Percentiles rank a stretch among this genome's conserved stretches.
These are phyloP conservation scores for Penicillium argentinense DNA, from an alignment of 495 filamentous ascomycete genomes.

Conservation along the genomic window DNA sequence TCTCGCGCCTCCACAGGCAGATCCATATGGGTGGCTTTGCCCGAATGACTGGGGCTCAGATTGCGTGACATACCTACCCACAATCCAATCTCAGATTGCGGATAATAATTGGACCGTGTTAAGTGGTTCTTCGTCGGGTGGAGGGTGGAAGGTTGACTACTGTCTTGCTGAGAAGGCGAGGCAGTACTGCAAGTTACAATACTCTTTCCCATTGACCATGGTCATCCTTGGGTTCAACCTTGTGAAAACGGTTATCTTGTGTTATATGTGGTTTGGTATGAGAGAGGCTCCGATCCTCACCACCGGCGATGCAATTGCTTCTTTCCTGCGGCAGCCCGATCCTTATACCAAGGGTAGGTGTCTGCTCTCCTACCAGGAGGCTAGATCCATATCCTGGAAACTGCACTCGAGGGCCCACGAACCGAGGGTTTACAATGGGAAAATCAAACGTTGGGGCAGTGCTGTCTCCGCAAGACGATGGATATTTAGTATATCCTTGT, in stretches of 20 bases:
- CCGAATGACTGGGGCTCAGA: too few relatives aligned
- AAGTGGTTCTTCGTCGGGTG: too few relatives aligned
- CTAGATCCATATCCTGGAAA: neutral
- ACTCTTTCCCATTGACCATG: neutral
- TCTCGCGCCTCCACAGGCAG: too few relatives aligned
- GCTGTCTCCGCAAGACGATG: conserved; percentile 1
- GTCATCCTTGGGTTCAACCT: neutral
- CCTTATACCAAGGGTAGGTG: neutral
- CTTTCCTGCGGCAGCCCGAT: conserved; percentile 47
- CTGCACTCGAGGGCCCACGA: neutral
- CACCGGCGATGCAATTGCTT: conserved; percentile 52
- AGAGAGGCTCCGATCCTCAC: conserved; percentile 22
- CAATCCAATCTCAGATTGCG: too few relatives aligned
- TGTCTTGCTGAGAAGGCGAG: neutral
- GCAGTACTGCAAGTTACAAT: neutral
- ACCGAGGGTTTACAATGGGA: neutral
- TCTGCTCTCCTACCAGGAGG: neutral
- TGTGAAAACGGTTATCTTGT: neutral
- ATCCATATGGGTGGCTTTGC: too few relatives aligned
- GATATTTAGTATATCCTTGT: neutral
- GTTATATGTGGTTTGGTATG: conserved; percentile 7
- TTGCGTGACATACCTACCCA: too few relatives aligned
- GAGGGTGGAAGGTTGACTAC: neutral
- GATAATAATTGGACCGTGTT: too few relatives aligned
- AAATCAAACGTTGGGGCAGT: neutral